A percentile compares a stretch with the other conserved stretches of the same genome.
Conservation (phyloP, 768 basidiomycete species). For the Leccinum disarticulatum region DNA sequence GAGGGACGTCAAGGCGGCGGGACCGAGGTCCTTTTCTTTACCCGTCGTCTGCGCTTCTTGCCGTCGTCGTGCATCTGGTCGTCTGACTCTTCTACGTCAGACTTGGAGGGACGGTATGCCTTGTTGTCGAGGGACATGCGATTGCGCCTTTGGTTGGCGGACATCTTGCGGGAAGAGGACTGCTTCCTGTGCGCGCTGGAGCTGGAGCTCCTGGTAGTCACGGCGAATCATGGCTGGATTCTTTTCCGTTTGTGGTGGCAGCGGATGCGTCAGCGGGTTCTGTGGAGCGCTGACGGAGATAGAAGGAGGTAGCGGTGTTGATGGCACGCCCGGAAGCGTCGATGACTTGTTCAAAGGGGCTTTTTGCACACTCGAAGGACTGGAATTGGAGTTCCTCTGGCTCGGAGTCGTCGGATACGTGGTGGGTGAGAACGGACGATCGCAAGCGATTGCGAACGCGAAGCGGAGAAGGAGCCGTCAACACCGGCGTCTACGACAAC, state of each 20-base stretch:
- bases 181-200: slow-evolving; percentile 27
- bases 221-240: slow-evolving; percentile 71
- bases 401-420: slow-evolving; percentile 74
- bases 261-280: slow-evolving; percentile 49
- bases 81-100: slow-evolving; percentile 66
- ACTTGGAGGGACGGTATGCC: slow-evolving; percentile 69
- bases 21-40: slow-evolving; percentile 48
- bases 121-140: slow-evolving; percentile 79
- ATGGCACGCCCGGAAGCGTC: slow-evolving; percentile 55
- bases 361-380: slow-evolving; percentile 53
- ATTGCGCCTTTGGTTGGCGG: slow-evolving; percentile 45
- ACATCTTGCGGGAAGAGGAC: slow-evolving; percentile 33
- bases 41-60: slow-evolving; percentile 50
- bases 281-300: slow-evolving; percentile 60
- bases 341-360: slow-evolving; percentile 62
- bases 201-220: slow-evolving; percentile 47
- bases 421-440: slow-evolving; percentile 42
- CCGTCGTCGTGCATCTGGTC: slow-evolving; percentile 57
- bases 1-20: slow-evolving; percentile 62
- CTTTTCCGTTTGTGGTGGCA: slow-evolving; percentile 38
- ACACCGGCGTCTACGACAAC: not conserved
- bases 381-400: slow-evolving; percentile 45
- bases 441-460: not conserved
- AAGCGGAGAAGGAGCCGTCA: not conserved
- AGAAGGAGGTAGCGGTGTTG: slow-evolving; percentile 56